Conservation (phyloP, 208 protist genomes). For the Leishmania tarentolae region DNA sequence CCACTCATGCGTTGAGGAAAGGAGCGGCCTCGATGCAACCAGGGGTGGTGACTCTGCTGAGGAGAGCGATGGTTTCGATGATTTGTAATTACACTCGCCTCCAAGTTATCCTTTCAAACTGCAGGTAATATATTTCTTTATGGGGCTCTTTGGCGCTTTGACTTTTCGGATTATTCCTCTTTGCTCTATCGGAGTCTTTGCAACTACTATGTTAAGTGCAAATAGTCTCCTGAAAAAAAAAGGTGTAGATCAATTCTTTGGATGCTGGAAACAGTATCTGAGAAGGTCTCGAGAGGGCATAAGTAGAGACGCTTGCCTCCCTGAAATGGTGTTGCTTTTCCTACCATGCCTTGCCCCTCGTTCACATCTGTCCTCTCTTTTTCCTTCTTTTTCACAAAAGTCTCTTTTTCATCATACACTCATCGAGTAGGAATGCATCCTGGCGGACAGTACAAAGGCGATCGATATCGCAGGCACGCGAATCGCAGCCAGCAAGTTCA, state of each 20-base stretch:
- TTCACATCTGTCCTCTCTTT: background rate
- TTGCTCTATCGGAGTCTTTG: background rate
- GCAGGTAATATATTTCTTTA: background rate
- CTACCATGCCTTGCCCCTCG: too few species aligned
- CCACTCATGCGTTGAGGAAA: slow-evolving; percentile 3
- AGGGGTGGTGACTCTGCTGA: background rate
- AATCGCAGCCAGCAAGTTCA: background rate
- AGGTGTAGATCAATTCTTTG: background rate
- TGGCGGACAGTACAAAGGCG: slow-evolving; percentile 31
- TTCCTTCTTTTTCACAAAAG: background rate
- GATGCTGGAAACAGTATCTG: background rate
- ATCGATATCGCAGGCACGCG: background rate
- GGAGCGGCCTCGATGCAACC: background rate
- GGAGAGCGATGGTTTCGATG: slow-evolving; percentile 22
- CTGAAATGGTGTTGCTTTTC: background rate
- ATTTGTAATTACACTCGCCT: slow-evolving; percentile 18
- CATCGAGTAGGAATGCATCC: slow-evolving; percentile 34
- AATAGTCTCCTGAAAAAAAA: background rate
- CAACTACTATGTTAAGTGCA: background rate
- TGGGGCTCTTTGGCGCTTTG: background rate
- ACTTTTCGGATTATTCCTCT: background rate
- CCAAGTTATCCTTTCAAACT: background rate
- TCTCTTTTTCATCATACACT: background rate
- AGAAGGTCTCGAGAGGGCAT: background rate
- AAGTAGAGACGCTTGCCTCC: background rate